phyloP scores from a whole-genome alignment of 108 stramenopile genomes.

The Cyclostephanos invisitatus region DNA sequence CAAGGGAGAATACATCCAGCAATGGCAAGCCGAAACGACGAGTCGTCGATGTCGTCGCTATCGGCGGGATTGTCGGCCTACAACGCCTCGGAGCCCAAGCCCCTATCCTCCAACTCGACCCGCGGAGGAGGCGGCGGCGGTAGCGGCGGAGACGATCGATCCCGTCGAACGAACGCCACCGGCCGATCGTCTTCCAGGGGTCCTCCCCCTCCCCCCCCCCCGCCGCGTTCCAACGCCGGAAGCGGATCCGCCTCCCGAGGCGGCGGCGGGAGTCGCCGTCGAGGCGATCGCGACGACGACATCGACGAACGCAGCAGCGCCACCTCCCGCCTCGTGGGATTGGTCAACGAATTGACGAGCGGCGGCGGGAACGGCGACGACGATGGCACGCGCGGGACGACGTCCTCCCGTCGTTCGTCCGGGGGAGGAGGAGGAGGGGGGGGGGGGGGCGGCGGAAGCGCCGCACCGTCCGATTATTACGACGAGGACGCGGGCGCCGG shows the following conservation, averaged over 20 bases:
- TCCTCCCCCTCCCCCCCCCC: slow-evolving; percentile 2
- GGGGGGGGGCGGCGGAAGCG: not conserved
- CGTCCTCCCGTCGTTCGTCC: slow-evolving; percentile 2
- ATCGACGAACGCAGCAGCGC: slow-evolving; percentile 14
- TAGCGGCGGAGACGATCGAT: not conserved
- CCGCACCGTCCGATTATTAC: no score
- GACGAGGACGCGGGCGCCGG: no score
- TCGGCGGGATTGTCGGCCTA: slow-evolving; percentile 42
- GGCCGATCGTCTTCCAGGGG: no score
- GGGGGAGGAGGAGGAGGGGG: no score
- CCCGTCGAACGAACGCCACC: no score
- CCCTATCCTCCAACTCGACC: slow-evolving; percentile 12
- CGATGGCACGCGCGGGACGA: slow-evolving; percentile 14
- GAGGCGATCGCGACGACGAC: not conserved
- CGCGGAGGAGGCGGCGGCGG: slow-evolving; percentile 9
- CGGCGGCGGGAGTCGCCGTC: not conserved
- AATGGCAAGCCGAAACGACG: slow-evolving; percentile 8
- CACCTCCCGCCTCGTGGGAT: slow-evolving; percentile 20
- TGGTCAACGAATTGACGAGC: slow-evolving; percentile 24
- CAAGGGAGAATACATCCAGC: no score
- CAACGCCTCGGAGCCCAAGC: slow-evolving; percentile 51
- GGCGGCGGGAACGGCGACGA: not conserved
- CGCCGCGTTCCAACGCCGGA: not conserved
- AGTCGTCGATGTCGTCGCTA: slow-evolving; percentile 38
- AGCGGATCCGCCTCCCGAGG: not conserved